Base-by-base conservation (phyloP, 2,329 filamentous ascomycete genomes). In the Graphiopsis chlorocephala region DNA sequence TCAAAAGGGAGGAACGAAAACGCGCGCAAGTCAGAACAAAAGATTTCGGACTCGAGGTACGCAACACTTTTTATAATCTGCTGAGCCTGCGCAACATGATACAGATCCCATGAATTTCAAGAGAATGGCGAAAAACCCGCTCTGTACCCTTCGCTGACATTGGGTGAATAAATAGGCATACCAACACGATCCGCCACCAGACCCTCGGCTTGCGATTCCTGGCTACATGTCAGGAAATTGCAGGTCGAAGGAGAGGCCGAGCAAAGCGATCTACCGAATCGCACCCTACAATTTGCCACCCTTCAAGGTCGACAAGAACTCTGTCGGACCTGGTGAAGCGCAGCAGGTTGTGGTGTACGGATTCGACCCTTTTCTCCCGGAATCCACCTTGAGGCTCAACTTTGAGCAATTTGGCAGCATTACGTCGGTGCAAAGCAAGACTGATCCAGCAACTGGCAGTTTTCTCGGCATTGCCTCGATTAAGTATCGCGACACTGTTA, bases 401-500 rank as follows among this genome's bases (percentile, higher is more conserved):
- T 96, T 96, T 75, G 86, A 89, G 20, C 87, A 86, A 3, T 96
- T 90, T 78, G 93, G 93, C 61, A 92, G 97, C 65, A 93, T 99
- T 68, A 90, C 90, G 52, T 90, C 93, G 73, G 90, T 96, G 71
- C 93, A 92, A 73, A 97, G 97, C 74, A 94, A 96, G 76, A 94
- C 96, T 73, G 93, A 99, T 77, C 95, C 95, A 10, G 90, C 93
- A 65, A 98, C 93, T 14, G 95, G 95, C 20, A 95, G 92, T 73
- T 96, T 96, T 74, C 85, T 99, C 14, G 95, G 95, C 14, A 93
- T 99, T 75, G 96, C 92, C 69, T 92, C 92, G 17, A 92, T 99
- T 74, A 88, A 90, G 65, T 99, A 96, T 77, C 88, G 90, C 72
- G 94, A 98, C 75, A 80, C 81, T 69, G 83, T 78, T 70, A 82